These are phyloP conservation scores for Geranium brycei DNA, from an alignment of 345 rosid species.

Conservation along the genomic window DNA sequence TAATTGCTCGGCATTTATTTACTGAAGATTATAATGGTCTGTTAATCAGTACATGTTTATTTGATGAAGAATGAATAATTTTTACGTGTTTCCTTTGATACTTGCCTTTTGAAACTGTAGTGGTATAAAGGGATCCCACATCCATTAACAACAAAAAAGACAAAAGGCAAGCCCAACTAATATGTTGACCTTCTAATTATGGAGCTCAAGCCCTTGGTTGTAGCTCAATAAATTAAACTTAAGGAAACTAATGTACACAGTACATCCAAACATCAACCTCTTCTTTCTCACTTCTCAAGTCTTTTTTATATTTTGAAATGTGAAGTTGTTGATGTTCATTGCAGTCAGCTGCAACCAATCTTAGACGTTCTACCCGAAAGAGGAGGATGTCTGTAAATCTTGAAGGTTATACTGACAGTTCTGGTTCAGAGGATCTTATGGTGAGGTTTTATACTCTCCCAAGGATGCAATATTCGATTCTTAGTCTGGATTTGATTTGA, in stretches of 20 bases:
- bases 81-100: background rate
- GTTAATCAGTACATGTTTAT: too few relatives aligned
- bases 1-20: too few relatives aligned
- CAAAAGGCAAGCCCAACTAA: too few relatives aligned
- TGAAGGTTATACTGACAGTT: constrained; percentile 73
- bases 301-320: constrained; percentile 12
- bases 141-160: too few relatives aligned
- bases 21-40: too few relatives aligned
- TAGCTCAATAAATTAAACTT: too few relatives aligned
- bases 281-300: constrained; percentile 2
- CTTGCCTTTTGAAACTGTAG: constrained; percentile 10
- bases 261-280: constrained; percentile 2
- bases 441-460: constrained; percentile 30
- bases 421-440: constrained; percentile 93
- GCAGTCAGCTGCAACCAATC: constrained; percentile 67
- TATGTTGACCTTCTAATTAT: too few relatives aligned
- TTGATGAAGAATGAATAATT: too few relatives aligned
- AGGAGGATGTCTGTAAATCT: constrained; percentile 76
- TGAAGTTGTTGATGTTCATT: constrained; percentile 11
- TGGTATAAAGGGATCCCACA: too few relatives aligned
- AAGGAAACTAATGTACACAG: background rate
- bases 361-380: constrained; percentile 91
- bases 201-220: too few relatives aligned
- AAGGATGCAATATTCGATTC: constrained; percentile 1
- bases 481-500: background rate